phyloP scores from a whole-genome alignment of 1,284 basidiomycete genomes.

The Puccinia triticina region DNA sequence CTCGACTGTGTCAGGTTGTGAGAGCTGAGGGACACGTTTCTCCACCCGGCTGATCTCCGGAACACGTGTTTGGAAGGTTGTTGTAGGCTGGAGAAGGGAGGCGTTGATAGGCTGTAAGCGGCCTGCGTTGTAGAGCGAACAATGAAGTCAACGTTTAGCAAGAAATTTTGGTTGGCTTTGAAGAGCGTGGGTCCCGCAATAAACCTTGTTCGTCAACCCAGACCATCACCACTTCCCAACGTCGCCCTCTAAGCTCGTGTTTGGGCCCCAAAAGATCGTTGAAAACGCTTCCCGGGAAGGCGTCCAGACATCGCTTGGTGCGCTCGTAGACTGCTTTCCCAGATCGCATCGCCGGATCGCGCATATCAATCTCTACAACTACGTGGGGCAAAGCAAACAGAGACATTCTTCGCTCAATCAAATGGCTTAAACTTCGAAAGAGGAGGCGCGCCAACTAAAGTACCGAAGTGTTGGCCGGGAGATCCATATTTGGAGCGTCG shows the following conservation, averaged over 20 bases:
- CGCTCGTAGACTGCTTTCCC: constrained; percentile 31
- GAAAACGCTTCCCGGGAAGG: constrained; percentile 23
- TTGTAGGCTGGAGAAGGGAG: not conserved
- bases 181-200: not conserved
- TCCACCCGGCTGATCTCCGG: not conserved
- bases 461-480: constrained; percentile 35
- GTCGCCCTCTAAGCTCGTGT: not conserved
- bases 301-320: constrained; percentile 1
- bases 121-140: constrained; percentile 3
- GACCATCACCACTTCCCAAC: constrained; percentile 28
- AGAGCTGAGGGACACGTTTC: not conserved
- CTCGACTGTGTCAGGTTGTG: not conserved
- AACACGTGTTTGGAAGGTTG: not conserved
- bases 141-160: not conserved
- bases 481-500: constrained; percentile 39
- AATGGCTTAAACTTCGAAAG: not conserved
- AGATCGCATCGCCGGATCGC: constrained; percentile 21
- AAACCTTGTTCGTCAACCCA: constrained; percentile 45
- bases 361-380: constrained; percentile 49
- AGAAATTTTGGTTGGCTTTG: not conserved
- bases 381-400: too few relatives aligned
- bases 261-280: not conserved
- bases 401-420: not conserved
- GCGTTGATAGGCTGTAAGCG: constrained; percentile 23
- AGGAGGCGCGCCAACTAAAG: not conserved